Base-by-base conservation (phyloP, 805 yeast genomes). In the Metschnikowia borealis region DNA sequence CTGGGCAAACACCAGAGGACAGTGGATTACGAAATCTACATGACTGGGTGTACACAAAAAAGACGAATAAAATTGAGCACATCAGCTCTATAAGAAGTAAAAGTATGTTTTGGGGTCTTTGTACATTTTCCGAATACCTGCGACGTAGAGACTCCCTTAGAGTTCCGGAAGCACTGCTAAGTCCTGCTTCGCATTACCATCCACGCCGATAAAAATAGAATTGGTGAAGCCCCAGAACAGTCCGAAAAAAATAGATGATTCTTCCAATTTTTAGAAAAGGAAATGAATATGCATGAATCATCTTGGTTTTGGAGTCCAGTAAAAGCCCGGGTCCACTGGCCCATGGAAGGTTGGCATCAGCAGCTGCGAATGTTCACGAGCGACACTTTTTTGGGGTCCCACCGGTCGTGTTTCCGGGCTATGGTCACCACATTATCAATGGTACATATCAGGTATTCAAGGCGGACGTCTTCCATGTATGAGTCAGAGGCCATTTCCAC, bases 361-460 rank as follows among this genome's bases (percentile, higher is more conserved):
- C 14, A 23, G 18, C 45, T 7, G 7, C 13, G 33, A n/a, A 44
- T 11, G 2, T 15, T 36, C 15, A 53, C 54, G 31, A 50, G 34
- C 7, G 49, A 49, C 31, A 54, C 58, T 14, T 48, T 45, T 20
- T 48, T 47, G 13, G 56, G 46, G 50, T 51, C 57, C 51, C 51
- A 44, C 15, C 52, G 53, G 39, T 55, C 57, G 49, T 59, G 63
- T 21, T 34, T 43, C 31, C 58, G 60, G 26, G 57, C 54, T 2
- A 64, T 55, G 14, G 63, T 56, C n/a, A 66, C 59, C 14, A 64
- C 61, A 17, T 56, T 58, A 39, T 65, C 66, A n/a, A 66, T 59
- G 26, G 54, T 43, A 47, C 56, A 63, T 14, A 65, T 53, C 45
- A 56, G 50, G n/a, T 56, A 63, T 6, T 50, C 49, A 6, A 42